Evolutionary conservation across 2,329 filamentous ascomycete genomes (phyloP).

Genomic region (Septoria linicola): DNA sequence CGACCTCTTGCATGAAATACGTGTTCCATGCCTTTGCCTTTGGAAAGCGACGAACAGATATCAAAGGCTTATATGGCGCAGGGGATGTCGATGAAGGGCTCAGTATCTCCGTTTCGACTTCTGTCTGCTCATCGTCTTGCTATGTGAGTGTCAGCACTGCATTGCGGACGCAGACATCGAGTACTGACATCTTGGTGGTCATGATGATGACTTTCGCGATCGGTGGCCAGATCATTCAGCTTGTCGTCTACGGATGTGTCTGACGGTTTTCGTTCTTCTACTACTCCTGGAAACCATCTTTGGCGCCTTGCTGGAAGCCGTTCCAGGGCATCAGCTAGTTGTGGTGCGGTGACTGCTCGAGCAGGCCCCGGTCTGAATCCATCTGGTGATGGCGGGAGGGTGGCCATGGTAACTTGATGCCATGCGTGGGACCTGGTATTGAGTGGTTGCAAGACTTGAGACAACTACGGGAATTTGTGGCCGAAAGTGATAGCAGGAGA

Average conservation of each 20-base stretch:
- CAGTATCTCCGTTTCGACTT: neutral
- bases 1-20: slow-evolving; percentile 32
- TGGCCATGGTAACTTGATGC: neutral
- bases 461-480: neutral
- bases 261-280: slow-evolving; percentile 10
- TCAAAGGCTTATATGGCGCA: neutral
- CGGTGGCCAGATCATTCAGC: slow-evolving; percentile 18
- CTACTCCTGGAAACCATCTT: neutral
- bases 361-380: slow-evolving; percentile 32
- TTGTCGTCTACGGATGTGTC: slow-evolving; percentile 5
- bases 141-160: neutral
- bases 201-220: neutral
- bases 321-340: slow-evolving; percentile 22
- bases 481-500: neutral
- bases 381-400: slow-evolving; percentile 34
- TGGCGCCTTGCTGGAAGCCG: slow-evolving; percentile 1
- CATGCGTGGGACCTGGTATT: neutral
- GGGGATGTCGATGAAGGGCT: neutral
- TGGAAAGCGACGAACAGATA: slow-evolving; percentile 13
- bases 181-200: neutral
- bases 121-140: neutral
- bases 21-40: slow-evolving; percentile 23
- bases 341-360: slow-evolving; percentile 23
- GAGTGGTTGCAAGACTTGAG: neutral
- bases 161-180: neutral